Base-by-base conservation (phyloP, 352 stramenopile species). In the Globisporangium middletonii region DNA sequence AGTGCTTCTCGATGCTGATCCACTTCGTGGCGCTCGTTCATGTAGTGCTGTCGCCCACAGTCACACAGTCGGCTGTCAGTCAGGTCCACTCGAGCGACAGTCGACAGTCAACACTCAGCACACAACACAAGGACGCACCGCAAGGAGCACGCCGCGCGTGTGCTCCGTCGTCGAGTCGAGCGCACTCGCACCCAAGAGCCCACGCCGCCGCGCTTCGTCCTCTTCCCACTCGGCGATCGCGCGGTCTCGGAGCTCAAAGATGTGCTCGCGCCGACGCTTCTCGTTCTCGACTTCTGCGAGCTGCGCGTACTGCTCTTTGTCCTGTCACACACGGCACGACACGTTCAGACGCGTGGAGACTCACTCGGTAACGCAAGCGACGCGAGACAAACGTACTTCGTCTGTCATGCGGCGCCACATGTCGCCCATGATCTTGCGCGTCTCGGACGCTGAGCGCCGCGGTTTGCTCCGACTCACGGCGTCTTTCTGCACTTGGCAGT, bases 381-480 rank as follows among this genome's bases (percentile, higher is more conserved):
- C 23, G 3, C 30, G 30, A 35, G 7, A 35, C 3, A n/a, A 6
- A 51, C 28, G 11, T 46, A 83, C 74, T 68, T 92, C 82, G 47
- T 92, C 82, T 3, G 74, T 83, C 60, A 75, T 85, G 56, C 85
- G 89, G 57, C 82, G 82, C 82, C 82, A 92, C 79, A 88, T 88
- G 44, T 92, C 82, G 43, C 82, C 82, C 53, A 92, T 75, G 45
- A 92, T 88, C 68, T 92, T 92, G 8, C 82, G 64, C 42, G 72
- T 87, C 57, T 92, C 82, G 16, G 79, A 73, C 15, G 82, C 82
- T 33, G 82, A 92, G 4, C 77, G 77, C 0, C 73, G 66, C 8
- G 63, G 53, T 51, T 81, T 81, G n/a, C 69, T 72, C 18, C 77
- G 79, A 26, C 64, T 65, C 26, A 89, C 68, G 30, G 71, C 58